Conservation (phyloP, 441 rosid species). For the Kokia cookei region DNA sequence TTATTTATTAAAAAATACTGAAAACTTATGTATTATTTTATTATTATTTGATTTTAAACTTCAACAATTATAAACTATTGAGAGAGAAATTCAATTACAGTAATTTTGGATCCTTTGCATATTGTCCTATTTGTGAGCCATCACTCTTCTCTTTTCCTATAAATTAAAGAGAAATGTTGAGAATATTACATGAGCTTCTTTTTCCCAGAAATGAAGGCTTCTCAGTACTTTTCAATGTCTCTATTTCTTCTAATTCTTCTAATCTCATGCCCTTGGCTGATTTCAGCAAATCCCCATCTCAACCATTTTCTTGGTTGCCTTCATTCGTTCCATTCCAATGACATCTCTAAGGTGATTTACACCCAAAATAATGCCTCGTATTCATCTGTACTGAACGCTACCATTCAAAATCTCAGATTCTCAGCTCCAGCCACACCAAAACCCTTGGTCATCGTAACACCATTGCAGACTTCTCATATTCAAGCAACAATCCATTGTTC, state of each 20-base stretch:
- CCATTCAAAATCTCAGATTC: constrained; percentile 36
- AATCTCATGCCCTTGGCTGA: not conserved
- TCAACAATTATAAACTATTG: not conserved
- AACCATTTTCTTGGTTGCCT: constrained; percentile 28
- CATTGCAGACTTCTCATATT: constrained; percentile 28
- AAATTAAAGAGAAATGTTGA: not conserved
- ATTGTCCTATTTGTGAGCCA: not conserved
- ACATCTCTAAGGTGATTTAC: constrained; percentile 18
- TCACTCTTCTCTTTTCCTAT: not conserved
- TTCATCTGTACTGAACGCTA: constrained; percentile 21
- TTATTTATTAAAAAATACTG: too few species aligned
- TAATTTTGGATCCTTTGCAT: not conserved
- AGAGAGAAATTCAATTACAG: not conserved
- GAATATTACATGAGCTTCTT: not conserved
- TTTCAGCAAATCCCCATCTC: constrained; percentile 4
- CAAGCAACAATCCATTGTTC: constrained; percentile 42
- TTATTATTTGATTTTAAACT: not conserved
- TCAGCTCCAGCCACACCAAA: constrained; percentile 26
- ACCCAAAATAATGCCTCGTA: constrained; percentile 24
- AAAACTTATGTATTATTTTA: too few species aligned
- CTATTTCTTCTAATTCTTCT: not conserved
- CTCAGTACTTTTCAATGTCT: not conserved
- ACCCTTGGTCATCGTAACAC: constrained; percentile 38
- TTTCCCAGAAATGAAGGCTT: not conserved
- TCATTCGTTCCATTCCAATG: constrained; percentile 7